Evolutionary conservation across 768 basidiomycete species (phyloP), one percentile per base, ranked within the genome.

Genomic region (Ramaria rubella): DNA sequence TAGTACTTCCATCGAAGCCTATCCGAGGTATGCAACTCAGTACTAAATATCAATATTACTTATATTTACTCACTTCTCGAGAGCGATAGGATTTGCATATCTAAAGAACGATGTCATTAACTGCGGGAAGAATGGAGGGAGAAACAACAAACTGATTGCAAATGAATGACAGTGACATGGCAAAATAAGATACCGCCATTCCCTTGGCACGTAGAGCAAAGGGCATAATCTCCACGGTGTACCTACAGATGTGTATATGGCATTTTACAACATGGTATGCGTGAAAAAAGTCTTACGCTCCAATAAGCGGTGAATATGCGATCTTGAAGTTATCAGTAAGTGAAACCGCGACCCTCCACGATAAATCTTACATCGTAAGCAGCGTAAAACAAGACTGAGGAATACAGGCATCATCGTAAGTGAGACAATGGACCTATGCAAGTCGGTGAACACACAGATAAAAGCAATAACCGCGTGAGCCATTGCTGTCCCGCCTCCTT

Each of bases 151-250:
- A 69, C 66, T 75, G 72, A 61, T 76, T 75, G 63, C 79, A 73
- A 55, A 79, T 72, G 29, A 76, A 66, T 21, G 75, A 62, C 58
- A 72, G 62, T 4, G 72, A 73, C 44, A 73, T 65, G 30, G 67
- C 59, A 60, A 77, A 76, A 44, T 69, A 70, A 59, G 73, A 74
- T 11, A 74, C 65, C 14, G 67, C 64, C 30, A 69, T 64, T 7
- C 73, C 74, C 60, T 75, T 75, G 52, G 75, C 73, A 49, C 73
- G 70, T 30, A 76, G 62, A 29, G 67, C 57, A 55, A 65, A 75
- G 8, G 74, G 75, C 59, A 77, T 61, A 55, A 76, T 76, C 60
- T 78, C 77, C 29, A 77, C 63, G 0, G 70, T 70, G 64, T 76
- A 75, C 4, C 67, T 69, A 42, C 14, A n/a, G n/a, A n/a, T n/a